Base-by-base conservation (phyloP, 2,329 filamentous ascomycete species). In the Fusarium begoniae region DNA sequence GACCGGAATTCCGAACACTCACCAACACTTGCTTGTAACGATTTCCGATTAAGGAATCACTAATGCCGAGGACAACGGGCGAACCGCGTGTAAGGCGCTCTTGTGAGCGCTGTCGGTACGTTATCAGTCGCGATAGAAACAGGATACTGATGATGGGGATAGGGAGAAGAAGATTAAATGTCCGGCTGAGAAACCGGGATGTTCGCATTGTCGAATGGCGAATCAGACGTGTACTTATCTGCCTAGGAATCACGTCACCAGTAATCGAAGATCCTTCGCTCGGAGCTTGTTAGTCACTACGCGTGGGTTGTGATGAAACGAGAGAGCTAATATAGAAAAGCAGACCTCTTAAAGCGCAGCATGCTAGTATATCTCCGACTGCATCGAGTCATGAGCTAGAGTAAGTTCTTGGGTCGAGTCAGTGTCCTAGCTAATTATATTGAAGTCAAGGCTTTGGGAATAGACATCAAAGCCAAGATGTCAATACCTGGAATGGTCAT, bases 121-220 rank as follows among this genome's bases (percentile, higher is more conserved):
- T 28, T 14, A 2, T 5, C 22, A n/a, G 6, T 13, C 10, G 38
- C 1, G 37, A 47, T 18, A 26, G 4, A 24, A 1, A 9, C 2
- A 11, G 2, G 0, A 13, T 4, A 22, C 45, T 63, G 6, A 71
- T 22, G 20, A 7, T 9, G 11, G 12, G 9, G 22, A 0, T 10
- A 54, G 76, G 5, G 65, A 77, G 22, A 78, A 78, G 45, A 78
- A 78, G 57, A 75, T 76, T 3, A 78, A 78, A 53, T 78, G 76
- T 17, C 74, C 76, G 7, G 72, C 75, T 30, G 76, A 78, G 53
- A 78, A 78, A 37, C 76, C 76, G 1, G 61, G 26, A 0, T 78
- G 76, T 48, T 77, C 76, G 6, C 75, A 75, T 45, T 78, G 76
- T 32, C 63, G 60, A 11, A 62, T 73, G 2, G 69, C 75, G 5